These are phyloP conservation scores for Mortierella sp. DNA, from an alignment of 371 early-diverging fungal species.

Conservation along the genomic window DNA sequence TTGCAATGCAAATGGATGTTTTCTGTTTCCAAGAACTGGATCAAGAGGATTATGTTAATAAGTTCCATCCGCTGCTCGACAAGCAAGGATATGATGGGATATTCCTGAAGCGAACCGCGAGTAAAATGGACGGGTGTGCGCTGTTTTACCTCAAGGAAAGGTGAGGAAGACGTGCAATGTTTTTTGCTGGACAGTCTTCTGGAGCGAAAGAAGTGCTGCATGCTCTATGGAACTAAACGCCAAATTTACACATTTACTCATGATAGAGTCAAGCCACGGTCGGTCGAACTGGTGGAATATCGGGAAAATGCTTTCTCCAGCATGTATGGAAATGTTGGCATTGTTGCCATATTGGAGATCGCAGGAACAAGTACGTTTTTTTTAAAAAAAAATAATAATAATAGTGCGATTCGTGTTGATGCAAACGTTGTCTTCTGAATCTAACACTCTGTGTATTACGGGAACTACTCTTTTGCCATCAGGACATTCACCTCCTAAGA, in stretches of 20 bases:
- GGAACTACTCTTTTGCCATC: not conserved
- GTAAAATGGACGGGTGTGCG: slow-evolving; percentile 44
- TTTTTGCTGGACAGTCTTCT: no score
- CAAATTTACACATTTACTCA: no score
- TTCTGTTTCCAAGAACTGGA: slow-evolving; percentile 52
- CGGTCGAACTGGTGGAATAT: slow-evolving; percentile 21
- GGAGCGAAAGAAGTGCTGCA: no score
- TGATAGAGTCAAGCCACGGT: slow-evolving; percentile 20
- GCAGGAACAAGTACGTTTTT: slow-evolving; percentile 8
- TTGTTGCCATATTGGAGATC: slow-evolving; percentile 40
- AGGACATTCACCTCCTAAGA: slow-evolving; percentile 2
- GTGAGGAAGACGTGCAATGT: no score
- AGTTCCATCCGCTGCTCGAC: slow-evolving; percentile 9
- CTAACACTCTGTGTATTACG: no score
- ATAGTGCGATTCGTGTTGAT: no score
- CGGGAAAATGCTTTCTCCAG: slow-evolving; percentile 7
- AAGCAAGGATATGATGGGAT: slow-evolving; percentile 25
- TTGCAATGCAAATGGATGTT: slow-evolving; percentile 23
- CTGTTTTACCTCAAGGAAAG: slow-evolving; percentile 28
- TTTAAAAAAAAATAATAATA: no score
- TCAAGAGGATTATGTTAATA: slow-evolving; percentile 1
- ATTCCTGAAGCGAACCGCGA: slow-evolving; percentile 30
- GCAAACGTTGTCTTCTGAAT: no score
- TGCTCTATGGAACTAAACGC: no score
- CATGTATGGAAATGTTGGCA: slow-evolving; percentile 41